phyloP scores from a whole-genome alignment of 768 basidiomycete species.

The Leccinum uliginosum region DNA sequence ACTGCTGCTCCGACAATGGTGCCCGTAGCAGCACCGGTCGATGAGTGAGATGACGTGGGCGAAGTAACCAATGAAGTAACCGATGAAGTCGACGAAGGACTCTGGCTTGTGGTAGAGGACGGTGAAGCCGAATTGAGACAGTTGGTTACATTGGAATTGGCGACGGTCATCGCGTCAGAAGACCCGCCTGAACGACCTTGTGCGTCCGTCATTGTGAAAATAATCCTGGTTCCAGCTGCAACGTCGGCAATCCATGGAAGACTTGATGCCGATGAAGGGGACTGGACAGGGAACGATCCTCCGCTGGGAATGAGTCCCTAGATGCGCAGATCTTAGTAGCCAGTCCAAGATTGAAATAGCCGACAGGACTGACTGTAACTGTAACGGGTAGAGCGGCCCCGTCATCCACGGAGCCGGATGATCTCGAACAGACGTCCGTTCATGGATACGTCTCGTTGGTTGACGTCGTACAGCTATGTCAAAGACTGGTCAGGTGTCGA shows the following conservation, averaged over 20 bases:
- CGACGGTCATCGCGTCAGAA: slow-evolving; percentile 49
- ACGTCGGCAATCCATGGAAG: slow-evolving; percentile 58
- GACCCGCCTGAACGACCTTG: slow-evolving; percentile 52
- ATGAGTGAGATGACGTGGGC: slow-evolving; percentile 18
- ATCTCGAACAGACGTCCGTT: too few species aligned
- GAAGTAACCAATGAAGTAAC: slow-evolving; percentile 8
- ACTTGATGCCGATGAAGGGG: slow-evolving; percentile 33
- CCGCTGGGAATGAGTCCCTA: slow-evolving; percentile 67
- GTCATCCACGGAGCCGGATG: slow-evolving; percentile 12
- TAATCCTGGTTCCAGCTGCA: slow-evolving; percentile 50
- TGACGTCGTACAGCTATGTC: too few species aligned
- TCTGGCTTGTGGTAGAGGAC: slow-evolving; percentile 39
- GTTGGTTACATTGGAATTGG: slow-evolving; percentile 40
- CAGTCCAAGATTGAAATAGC: not conserved
- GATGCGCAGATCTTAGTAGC: not conserved
- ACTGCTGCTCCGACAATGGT: slow-evolving; percentile 47
- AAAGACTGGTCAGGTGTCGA: too few species aligned
- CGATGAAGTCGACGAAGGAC: slow-evolving; percentile 23
- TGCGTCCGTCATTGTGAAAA: slow-evolving; percentile 56
- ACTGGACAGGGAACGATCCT: slow-evolving; percentile 40
- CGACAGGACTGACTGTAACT: slow-evolving; percentile 40
- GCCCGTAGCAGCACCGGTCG: slow-evolving; percentile 35
- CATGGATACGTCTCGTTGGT: too few species aligned
- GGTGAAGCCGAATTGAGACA: slow-evolving; percentile 55
- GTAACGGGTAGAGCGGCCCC: slow-evolving; percentile 51